Evolutionary conservation across 768 basidiomycete species (phyloP).

Genomic region (Lepiota subincarnata): DNA sequence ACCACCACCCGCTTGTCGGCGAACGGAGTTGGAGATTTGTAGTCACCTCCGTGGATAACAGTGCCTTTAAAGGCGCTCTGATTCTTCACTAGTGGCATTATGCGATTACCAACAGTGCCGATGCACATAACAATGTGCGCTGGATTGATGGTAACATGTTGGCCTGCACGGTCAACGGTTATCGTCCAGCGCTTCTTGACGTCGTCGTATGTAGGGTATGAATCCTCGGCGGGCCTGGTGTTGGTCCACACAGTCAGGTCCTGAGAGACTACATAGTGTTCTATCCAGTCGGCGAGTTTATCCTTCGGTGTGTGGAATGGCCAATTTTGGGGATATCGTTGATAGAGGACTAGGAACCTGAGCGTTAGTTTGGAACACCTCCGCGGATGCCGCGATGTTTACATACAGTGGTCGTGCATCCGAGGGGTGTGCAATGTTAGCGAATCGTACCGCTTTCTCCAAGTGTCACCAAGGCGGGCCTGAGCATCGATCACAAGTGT

Average conservation of each 20-base stretch:
- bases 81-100: conserved; percentile 1
- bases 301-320: conserved; percentile 4
- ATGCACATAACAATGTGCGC: conserved; percentile 8
- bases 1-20: background rate
- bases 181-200: conserved; percentile 3
- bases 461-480: conserved; percentile 1
- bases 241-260: conserved; percentile 10
- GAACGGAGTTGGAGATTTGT: background rate
- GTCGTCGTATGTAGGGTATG: background rate
- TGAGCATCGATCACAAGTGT: conserved; percentile 1
- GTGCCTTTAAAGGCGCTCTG: conserved; percentile 1
- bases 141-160: conserved; percentile 4
- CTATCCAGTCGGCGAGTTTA: conserved; percentile 9
- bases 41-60: conserved; percentile 6
- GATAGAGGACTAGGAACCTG: background rate
- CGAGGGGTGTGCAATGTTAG: conserved; percentile 5
- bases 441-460: conserved; percentile 9
- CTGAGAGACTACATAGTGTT: conserved; percentile 2
- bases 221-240: background rate
- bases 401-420: conserved; percentile 8
- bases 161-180: background rate
- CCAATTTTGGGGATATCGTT: conserved; percentile 5
- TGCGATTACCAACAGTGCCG: background rate
- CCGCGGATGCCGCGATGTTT: background rate
- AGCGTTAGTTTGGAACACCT: background rate